Conservation (phyloP, 2,329 filamentous ascomycete species). For the Fusarium burgessii region DNA sequence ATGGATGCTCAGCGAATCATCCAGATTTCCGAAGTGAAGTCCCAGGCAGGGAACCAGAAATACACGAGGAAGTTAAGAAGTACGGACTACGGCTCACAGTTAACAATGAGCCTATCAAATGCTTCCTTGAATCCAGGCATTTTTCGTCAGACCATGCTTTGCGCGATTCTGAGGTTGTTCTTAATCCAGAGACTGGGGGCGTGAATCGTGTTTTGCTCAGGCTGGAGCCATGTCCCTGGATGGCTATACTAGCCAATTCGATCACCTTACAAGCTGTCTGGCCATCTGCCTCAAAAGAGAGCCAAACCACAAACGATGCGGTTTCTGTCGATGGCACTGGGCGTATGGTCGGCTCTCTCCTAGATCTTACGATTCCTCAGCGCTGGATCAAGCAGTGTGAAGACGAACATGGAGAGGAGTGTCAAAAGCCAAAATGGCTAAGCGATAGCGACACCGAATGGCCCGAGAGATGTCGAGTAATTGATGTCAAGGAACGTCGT, state of each 20-base stretch:
- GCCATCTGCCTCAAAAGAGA: neutral
- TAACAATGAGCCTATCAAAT: neutral
- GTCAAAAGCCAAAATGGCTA: slow-evolving; percentile 7
- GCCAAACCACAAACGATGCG: rapidly evolving
- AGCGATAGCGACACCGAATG: neutral
- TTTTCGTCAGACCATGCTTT: neutral
- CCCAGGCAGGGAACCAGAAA: neutral
- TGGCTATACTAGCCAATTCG: neutral
- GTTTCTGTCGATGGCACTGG: neutral
- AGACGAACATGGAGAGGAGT: neutral
- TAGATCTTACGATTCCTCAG: neutral
- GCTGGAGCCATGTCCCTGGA: slow-evolving; percentile 8
- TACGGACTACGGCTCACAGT: slow-evolving; percentile 13
- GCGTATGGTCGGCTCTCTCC: neutral
- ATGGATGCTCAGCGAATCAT: neutral
- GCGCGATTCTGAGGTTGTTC: neutral
- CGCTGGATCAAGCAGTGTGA: slow-evolving; percentile 26
- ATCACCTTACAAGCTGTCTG: slow-evolving; percentile 12
- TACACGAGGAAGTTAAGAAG: neutral
- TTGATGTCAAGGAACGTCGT: slow-evolving; percentile 2
- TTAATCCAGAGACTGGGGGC: neutral
- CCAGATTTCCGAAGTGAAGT: neutral
- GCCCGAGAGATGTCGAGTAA: neutral
- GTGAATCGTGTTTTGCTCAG: neutral
- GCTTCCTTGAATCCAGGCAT: neutral